These are phyloP conservation scores for Trametes maxima DNA, from an alignment of 768 basidiomycete species.

Conservation along the genomic window DNA sequence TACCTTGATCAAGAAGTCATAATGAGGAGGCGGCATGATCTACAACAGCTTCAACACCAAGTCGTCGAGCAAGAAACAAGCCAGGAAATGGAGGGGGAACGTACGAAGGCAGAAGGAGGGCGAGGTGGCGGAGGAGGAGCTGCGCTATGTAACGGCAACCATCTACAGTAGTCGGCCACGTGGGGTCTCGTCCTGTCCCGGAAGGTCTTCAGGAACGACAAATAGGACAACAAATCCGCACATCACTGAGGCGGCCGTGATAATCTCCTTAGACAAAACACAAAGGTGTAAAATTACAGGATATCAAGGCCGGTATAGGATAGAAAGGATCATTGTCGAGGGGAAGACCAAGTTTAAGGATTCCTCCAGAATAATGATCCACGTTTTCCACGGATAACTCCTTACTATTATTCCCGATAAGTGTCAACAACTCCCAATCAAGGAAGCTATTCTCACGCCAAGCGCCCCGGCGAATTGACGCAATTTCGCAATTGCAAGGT, in stretches of 20 bases:
- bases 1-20: conserved; percentile 92
- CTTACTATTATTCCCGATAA: neutral
- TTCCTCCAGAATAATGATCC: neutral
- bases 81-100: neutral
- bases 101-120: neutral
- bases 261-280: too few relatives aligned
- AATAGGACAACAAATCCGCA: too few relatives aligned
- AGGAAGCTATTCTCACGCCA: neutral
- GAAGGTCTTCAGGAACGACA: conserved; percentile 4
- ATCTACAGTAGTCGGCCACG: conserved; percentile 18
- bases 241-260: too few relatives aligned
- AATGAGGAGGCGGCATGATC: conserved; percentile 87
- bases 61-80: neutral
- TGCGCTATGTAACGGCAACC: conserved; percentile 19
- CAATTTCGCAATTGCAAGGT: neutral
- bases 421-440: neutral
- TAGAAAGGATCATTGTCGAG: too few relatives aligned
- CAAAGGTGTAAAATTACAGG: too few relatives aligned
- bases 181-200: conserved; percentile 4
- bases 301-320: too few relatives aligned
- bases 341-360: neutral
- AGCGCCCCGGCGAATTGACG: conserved; percentile 1
- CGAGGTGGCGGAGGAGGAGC: conserved; percentile 19
- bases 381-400: neutral
- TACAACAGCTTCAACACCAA: neutral